Base-by-base conservation (phyloP, 192 early-diverging fungal genomes). In the Powellomyces hirtus region DNA sequence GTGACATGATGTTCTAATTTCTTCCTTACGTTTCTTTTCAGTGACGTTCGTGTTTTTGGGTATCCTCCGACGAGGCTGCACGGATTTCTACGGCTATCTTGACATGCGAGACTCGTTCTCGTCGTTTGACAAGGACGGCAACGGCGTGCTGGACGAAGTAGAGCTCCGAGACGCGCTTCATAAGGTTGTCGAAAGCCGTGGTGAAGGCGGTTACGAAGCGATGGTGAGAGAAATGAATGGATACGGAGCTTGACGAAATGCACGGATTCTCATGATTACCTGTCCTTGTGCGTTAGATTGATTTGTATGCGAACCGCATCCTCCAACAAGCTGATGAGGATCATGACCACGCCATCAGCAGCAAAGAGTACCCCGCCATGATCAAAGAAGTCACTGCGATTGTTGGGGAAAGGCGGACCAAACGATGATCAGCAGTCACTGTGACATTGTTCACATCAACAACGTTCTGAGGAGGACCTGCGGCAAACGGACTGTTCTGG, bases 11-110 rank as follows among this genome's bases (percentile, higher is more conserved):
- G 56, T 18, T 16, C 7, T 20, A 22, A 13, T 5, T 62, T 42
- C 18, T 42, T 42, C 18, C 40, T 42, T 42, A 13, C 18, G 10
- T 18, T 42, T 42, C 18, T 42, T 42, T 42, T 18, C 57, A 83
- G 78, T 90, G 34, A 90, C 89, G 2, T 90, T 90, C 70, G 87
- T 90, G 18, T 89, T 90, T 66, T 53, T 90, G 50, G 89, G 87
- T 49, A 81, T 88, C 64, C 73, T 81, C 8, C 76, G 83, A 11
- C 66, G 83, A 3, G 68, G 76, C 42, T 27, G 74, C 2, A 29
- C 68, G 24, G 64, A 77, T 24, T 72, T 64, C 27, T 85, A 85
- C 67, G 38, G 59, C 27, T 75, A 80, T 56, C 51, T 79, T 24
- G 83, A 85, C 60, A 53, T 67, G 57, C 70, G 68, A 0, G 83